Evolutionary conservation across 768 basidiomycete species (phyloP).

Genomic region (Hebeloma cylindrosporum): DNA sequence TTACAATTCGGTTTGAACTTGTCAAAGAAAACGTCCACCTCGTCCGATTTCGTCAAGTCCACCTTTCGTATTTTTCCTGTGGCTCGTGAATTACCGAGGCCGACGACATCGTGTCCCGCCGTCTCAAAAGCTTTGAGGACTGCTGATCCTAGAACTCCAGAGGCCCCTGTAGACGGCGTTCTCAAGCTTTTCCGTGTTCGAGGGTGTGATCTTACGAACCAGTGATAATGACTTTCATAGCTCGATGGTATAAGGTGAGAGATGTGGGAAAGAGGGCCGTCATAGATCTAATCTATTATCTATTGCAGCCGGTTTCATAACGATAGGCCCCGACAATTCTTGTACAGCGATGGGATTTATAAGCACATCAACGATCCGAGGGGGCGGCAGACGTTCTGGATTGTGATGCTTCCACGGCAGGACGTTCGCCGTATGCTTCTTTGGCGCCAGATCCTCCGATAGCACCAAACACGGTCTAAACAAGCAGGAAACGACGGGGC

Average conservation of each 20-base stretch:
- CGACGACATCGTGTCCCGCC: slow-evolving; percentile 48
- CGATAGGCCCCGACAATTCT: no score
- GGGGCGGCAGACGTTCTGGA: no score
- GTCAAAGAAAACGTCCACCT: slow-evolving; percentile 54
- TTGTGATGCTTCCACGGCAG: no score
- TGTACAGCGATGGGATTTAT: no score
- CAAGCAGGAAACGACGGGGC: no score
- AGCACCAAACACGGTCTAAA: no score
- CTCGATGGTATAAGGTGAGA: background rate
- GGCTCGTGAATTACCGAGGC: slow-evolving; percentile 72
- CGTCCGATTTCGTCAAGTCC: slow-evolving; percentile 62
- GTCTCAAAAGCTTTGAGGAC: slow-evolving; percentile 65
- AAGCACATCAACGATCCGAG: no score
- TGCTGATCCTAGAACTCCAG: slow-evolving; percentile 86
- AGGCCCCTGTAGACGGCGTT: slow-evolving; percentile 62
- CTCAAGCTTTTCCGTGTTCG: background rate
- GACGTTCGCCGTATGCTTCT: no score
- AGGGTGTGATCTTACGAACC: slow-evolving; percentile 31
- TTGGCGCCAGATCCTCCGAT: no score
- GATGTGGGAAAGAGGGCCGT: background rate
- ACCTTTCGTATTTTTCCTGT: slow-evolving; percentile 53
- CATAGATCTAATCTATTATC: background rate
- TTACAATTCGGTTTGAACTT: slow-evolving; percentile 69
- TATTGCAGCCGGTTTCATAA: background rate
- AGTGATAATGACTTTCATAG: slow-evolving; percentile 57